A percentile compares a stretch with the other conserved stretches of the same genome.
Conservation (phyloP, 2,329 filamentous ascomycete species). For the Calonectria naviculata region DNA sequence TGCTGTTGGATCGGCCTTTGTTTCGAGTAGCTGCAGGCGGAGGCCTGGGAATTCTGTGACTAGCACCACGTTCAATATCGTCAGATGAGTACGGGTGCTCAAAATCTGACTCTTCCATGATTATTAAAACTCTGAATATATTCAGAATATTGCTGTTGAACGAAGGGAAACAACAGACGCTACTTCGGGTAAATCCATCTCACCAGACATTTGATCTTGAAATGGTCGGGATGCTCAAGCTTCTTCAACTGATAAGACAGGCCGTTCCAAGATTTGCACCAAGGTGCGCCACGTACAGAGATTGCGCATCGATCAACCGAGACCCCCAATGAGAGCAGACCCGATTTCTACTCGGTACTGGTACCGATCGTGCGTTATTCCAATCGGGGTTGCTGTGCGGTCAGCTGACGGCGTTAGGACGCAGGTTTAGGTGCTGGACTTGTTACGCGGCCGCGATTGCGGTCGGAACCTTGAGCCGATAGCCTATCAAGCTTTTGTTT, state of each 20-base stretch:
- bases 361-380: background rate
- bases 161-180: background rate
- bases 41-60: conserved; percentile 1
- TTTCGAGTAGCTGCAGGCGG: conserved; percentile 25
- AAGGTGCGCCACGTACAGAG: conserved; percentile 17
- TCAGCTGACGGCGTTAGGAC: background rate
- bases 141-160: background rate
- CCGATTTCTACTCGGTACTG: background rate
- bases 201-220: conserved; percentile 6
- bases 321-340: conserved; percentile 17
- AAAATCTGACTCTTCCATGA: conserved; percentile 30
- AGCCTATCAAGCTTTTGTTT: no score
- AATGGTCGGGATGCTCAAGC: conserved; percentile 7
- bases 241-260: background rate
- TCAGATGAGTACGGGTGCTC: conserved; percentile 30
- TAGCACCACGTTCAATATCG: conserved; percentile 15
- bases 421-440: no score
- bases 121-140: background rate
- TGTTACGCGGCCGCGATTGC: no score
- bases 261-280: background rate
- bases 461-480: no score
- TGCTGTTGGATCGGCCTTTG: conserved; percentile 27
- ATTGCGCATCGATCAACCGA: conserved; percentile 25
- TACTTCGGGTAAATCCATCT: background rate
- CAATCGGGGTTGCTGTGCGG: background rate